These are phyloP conservation scores for Aureobasidium sp. DNA, from an alignment of 2,329 filamentous ascomycete genomes.

Conservation along the genomic window DNA sequence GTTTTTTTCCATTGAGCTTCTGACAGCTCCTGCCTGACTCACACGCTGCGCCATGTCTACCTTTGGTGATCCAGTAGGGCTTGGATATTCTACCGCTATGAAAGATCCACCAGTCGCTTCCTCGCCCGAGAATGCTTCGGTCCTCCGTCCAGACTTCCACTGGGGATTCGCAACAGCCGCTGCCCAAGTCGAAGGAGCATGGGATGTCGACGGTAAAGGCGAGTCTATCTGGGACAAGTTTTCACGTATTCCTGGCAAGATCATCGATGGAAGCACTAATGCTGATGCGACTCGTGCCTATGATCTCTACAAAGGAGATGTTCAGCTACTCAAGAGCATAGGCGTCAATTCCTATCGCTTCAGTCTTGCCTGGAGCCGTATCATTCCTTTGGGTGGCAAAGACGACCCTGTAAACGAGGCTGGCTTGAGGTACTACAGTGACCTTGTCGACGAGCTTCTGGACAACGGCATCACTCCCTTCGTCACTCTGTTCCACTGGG, in stretches of 20 bases:
- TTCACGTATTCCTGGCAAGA: slow-evolving; percentile 24
- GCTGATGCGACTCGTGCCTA: slow-evolving; percentile 47
- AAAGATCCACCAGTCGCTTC: slow-evolving; percentile 8
- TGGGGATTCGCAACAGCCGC: slow-evolving; percentile 40
- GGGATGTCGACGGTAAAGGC: slow-evolving; percentile 38
- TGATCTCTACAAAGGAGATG: slow-evolving; percentile 43
- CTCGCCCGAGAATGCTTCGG: neutral
- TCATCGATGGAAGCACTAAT: slow-evolving; percentile 29
- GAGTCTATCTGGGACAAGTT: slow-evolving; percentile 29
- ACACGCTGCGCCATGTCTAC: no score
- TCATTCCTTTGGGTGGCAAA: slow-evolving; percentile 72
- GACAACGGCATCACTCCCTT: slow-evolving; percentile 72
- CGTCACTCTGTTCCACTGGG: slow-evolving; percentile 80
- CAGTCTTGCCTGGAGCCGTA: slow-evolving; percentile 74
- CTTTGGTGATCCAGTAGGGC: neutral
- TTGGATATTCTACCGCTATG: neutral
- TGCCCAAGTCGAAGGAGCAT: slow-evolving; percentile 40
- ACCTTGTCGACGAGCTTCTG: slow-evolving; percentile 70
- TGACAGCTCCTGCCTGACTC: neutral
- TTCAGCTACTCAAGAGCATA: slow-evolving; percentile 21
- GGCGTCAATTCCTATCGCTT: slow-evolving; percentile 59
- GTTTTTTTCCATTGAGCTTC: no score
- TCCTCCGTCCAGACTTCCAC: slow-evolving; percentile 33
- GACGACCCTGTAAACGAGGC: slow-evolving; percentile 73
- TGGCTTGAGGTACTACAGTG: slow-evolving; percentile 70